Evolutionary conservation across 495 filamentous ascomycete species (phyloP), one percentile per base, ranked within the genome.

Genomic region (Penicillium pulvis): DNA sequence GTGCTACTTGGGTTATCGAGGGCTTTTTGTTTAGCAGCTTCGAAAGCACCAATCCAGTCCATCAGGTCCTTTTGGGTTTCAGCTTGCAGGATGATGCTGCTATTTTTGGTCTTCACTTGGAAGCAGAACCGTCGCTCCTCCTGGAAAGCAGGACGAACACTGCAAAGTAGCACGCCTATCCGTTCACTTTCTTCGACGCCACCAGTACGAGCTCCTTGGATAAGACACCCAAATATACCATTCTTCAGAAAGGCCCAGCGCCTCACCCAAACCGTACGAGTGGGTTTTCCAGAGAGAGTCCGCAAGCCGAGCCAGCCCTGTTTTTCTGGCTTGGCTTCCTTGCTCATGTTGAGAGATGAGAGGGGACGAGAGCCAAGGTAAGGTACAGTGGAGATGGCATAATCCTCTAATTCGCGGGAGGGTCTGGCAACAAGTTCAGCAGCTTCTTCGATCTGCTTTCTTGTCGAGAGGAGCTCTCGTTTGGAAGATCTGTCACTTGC

Each of bases 101-200:
- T 90, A 65, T 93, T 95, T 70, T 97, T 98, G 14, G 94, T 98
- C 79, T 97, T 98, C 63, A 98, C 92, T 73, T 98, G 95, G 66
- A 98, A 98, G 68, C 95, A 97, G 71, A 97, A 98, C 30, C 95
- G 82, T 36, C 94, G 85, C 62, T 98, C 94, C 69, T 98, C 94
- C 63, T 92, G 87, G 42, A 93, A 88, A 4, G 93, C 93, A 9
- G 91, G 90, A 58, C 93, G 89, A 51, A 93, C 88, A 66, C 88
- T 95, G 67, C 94, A 98, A 31, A 98, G 86, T 28, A 98, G 74
- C 9, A 98, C 94, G 20, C 94, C 94, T 60, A 96, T 96, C 72
- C 93, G 90, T 62, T 98, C 95, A 49, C 91, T 95, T 71, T 97
- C 93, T 66, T 97, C 87, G 51, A 97, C 93, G 36, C 90, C 93